Evolutionary conservation across 352 stramenopile genomes (phyloP), one percentile per base, ranked within the genome.

Genomic region (Phytophthora capsici): DNA sequence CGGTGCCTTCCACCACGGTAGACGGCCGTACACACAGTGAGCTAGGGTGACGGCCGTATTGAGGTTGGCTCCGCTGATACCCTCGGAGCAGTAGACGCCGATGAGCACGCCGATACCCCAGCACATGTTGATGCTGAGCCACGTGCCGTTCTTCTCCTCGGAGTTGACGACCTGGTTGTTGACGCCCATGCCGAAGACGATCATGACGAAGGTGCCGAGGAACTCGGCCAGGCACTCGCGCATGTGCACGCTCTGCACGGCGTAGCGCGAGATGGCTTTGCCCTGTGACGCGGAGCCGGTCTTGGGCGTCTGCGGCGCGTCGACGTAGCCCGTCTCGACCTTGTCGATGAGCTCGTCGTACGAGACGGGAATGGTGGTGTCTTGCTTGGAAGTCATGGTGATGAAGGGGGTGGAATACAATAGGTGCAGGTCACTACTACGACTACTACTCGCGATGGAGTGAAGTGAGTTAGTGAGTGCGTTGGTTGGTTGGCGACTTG

Each of bases 111-210:
- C 25, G 0, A 28, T 0, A 28, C 25, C 25, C 25, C 25, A 28
- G 25, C 25, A 28, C 25, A 28, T 28, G 25, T 28, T 28, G 25
- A 28, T 28, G 25, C 25, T 28, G 25, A 28, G 25, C 25, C 25
- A 28, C 25, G 25, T 28, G 25, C 25, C 25, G 25, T 28, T 55
- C 25, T 28, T 28, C 25, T 28, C 25, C 14, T 38, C 32, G 3
- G 9, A 87, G 14, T 84, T 62, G 8, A 57, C 64, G 14, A 86
- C 74, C 71, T 90, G 77, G 54, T 82, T 77, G 60, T 85, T 85
- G 8, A 86, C 78, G 36, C 78, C 81, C 41, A 80, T 72, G 22
- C 81, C 78, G 63, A 56, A 56, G 4, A 56, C 6, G 19, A 28
- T 34, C 19, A 56, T 43, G 12, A 56, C 58, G 49, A 78, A 71